Conservation (phyloP, 192 early-diverging fungal species). For the Funneliformis mosseae region DNA sequence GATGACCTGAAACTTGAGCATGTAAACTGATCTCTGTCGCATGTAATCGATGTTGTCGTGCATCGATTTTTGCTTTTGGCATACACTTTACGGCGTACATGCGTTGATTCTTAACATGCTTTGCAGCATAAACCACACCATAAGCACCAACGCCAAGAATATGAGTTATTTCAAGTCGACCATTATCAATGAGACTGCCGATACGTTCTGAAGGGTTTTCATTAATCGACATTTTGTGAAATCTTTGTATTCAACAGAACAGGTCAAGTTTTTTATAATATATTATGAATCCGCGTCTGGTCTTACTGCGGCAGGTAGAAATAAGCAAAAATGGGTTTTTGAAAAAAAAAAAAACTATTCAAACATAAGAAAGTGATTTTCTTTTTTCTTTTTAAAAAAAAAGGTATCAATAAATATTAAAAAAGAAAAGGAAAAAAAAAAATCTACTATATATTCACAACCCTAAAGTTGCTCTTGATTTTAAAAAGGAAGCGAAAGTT, state of each 20-base stretch:
- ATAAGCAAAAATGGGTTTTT: too few species aligned
- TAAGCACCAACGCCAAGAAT: slow-evolving; percentile 77
- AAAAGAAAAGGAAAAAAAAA: not conserved
- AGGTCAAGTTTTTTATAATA: too few species aligned
- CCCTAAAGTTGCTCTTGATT: too few species aligned
- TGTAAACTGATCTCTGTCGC: slow-evolving; percentile 70
- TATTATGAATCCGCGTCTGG: not conserved
- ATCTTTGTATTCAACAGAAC: not conserved
- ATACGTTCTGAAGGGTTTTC: slow-evolving; percentile 34
- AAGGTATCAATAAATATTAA: not conserved
- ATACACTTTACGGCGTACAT: slow-evolving; percentile 76
- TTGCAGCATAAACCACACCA: slow-evolving; percentile 74
- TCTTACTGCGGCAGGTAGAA: not conserved
- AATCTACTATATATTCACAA: not conserved
- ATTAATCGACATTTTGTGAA: not conserved
- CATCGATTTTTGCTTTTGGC: slow-evolving; percentile 58
- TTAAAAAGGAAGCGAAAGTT: not conserved
- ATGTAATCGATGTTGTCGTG: slow-evolving; percentile 65
- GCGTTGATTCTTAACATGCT: slow-evolving; percentile 54
- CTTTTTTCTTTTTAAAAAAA: not conserved
- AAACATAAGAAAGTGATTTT: not conserved
- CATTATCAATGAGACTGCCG: slow-evolving; percentile 43
- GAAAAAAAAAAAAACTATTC: not conserved
- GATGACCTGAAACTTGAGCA: slow-evolving; percentile 61
- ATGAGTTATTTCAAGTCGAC: slow-evolving; percentile 43